Evolutionary conservation across 2,329 filamentous ascomycete genomes (phyloP).

Genomic region (Elsinoe fawcettii): DNA sequence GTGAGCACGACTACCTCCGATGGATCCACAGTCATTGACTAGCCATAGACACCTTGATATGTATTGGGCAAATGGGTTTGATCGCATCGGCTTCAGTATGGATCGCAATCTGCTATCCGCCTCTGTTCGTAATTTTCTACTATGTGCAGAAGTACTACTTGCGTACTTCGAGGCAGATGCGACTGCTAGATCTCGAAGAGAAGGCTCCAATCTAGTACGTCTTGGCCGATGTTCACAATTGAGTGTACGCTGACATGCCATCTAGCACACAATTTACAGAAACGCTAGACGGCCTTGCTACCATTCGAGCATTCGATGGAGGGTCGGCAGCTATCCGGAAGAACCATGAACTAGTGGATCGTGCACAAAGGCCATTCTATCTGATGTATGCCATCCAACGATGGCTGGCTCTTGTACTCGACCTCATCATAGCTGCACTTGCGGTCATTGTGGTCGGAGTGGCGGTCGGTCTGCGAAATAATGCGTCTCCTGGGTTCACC

Average conservation of each 20-base stretch:
- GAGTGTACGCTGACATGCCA: not conserved
- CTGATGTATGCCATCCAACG: constrained; percentile 38
- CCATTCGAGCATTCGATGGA: constrained; percentile 48
- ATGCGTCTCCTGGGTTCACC: constrained; percentile 40
- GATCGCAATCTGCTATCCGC: constrained; percentile 35
- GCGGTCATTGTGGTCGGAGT: constrained; percentile 30
- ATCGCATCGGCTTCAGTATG: constrained; percentile 36
- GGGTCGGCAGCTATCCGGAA: constrained; percentile 32
- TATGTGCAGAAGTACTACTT: constrained; percentile 41
- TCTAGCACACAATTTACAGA: constrained; percentile 11
- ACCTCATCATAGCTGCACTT: constrained; percentile 31
- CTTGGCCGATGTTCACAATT: constrained; percentile 20
- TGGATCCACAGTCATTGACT: not conserved
- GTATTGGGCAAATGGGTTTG: constrained; percentile 21
- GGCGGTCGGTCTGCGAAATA: constrained; percentile 28
- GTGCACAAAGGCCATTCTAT: constrained; percentile 39
- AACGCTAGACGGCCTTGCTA: constrained; percentile 39
- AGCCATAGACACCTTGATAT: constrained; percentile 13
- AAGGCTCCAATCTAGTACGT: constrained; percentile 39
- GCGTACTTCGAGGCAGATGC: constrained; percentile 41
- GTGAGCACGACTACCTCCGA: not conserved
- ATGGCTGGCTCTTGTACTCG: constrained; percentile 38
- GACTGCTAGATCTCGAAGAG: constrained; percentile 47
- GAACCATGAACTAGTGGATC: constrained; percentile 33
- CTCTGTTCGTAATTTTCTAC: constrained; percentile 30